Base-by-base conservation (phyloP, 345 rosid genomes). In the Moringa oleifera region DNA sequence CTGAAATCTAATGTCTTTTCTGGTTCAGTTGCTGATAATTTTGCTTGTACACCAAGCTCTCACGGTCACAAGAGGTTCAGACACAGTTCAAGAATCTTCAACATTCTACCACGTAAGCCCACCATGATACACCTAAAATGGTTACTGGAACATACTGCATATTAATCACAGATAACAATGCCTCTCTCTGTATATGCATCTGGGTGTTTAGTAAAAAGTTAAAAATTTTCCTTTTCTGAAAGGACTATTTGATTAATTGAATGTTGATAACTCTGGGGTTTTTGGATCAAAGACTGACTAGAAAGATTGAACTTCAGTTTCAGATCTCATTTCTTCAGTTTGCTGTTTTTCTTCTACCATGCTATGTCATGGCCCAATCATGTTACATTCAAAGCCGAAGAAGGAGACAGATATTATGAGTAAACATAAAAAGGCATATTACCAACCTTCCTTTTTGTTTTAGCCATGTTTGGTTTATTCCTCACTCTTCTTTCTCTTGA, bases 261-360 rank as follows among this genome's bases (percentile, higher is more conserved):
- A 62, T 11, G 20, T 18, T 45, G 46, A 15, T 41, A 41, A 41
- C 33, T 41, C 18, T 23, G 37, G 53, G 21, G 25, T 47, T 18
- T 53, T 51, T 3, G 12, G 6, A 5, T 41, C 17, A 41, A 62
- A 64, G 45, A 25, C 57, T 65, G 58, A 73, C 53, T 23, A n/a
- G 24, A 45, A 31, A 46, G 23, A 13, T 59, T 6, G 37, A 25
- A 51, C 17, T 11, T 53, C 75, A 82, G 91, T 75, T 80, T 73
- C 88, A 85, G 86, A 78, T 82, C 66, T 82, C 79, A 33, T 69
- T 85, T 68, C 87, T 85, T 65, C 88, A 81, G 57, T 76, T 80
- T 74, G 83, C 79, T 57, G 83, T 82, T 17, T 77, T 82, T 69
- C 80, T 85, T 61, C 75, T 85, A 60, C 87, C 90, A 19, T 82